A percentile compares a stretch with the other conserved stretches of the same genome.
These are phyloP conservation scores for Priceomyces fermenticarens DNA, from an alignment of 805 yeast species.

Conservation along the genomic window DNA sequence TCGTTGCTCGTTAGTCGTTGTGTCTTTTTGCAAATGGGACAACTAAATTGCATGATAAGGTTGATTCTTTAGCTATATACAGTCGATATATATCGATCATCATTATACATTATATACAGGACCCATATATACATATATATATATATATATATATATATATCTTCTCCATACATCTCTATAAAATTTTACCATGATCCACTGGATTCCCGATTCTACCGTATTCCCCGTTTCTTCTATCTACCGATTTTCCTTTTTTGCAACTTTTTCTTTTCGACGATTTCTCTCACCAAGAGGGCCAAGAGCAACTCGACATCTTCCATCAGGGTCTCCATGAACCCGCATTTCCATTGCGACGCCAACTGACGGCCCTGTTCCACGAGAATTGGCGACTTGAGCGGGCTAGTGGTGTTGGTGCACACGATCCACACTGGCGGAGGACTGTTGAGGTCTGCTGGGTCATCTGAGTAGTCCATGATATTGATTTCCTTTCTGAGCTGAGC, in stretches of 20 bases:
- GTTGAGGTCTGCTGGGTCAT: constrained; percentile 33
- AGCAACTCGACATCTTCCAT: constrained; percentile 53
- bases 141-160: background rate
- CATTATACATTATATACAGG: too few species aligned
- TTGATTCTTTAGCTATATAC: too few species aligned
- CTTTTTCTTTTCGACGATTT: constrained; percentile 47
- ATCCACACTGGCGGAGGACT: constrained; percentile 64
- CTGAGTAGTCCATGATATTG: constrained; percentile 20
- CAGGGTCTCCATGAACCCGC: constrained; percentile 58
- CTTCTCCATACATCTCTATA: too few species aligned
- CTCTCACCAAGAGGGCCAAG: constrained; percentile 56
- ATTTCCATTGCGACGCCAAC: constrained; percentile 59
- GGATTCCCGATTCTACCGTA: too few species aligned
- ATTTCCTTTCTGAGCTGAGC: constrained; percentile 23
- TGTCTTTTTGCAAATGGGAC: constrained; percentile 1
- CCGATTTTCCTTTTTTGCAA: constrained; percentile 4
- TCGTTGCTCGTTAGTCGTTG: background rate
- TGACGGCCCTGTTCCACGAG: constrained; percentile 56
- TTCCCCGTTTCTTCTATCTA: background rate
- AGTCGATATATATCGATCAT: too few species aligned
- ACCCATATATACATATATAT: background rate
- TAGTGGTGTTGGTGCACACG: constrained; percentile 61
- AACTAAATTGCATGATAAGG: background rate
- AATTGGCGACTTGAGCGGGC: constrained; percentile 57
- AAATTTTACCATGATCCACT: too few species aligned